Base-by-base conservation (phyloP, 2,329 filamentous ascomycete species). In the Taxawa tesnikishii region DNA sequence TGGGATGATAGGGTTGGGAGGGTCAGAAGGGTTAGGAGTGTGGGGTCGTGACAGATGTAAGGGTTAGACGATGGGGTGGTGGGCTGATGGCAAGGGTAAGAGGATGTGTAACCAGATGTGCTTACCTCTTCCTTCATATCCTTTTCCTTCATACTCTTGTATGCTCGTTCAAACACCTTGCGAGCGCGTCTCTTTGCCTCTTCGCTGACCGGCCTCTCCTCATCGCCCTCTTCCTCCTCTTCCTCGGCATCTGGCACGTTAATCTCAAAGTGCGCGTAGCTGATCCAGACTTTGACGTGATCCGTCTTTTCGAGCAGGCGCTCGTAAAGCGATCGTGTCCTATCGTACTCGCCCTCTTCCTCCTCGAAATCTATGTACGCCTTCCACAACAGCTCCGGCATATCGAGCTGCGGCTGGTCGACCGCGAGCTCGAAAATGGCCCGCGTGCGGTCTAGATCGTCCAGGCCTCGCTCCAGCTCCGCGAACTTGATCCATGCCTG, bases 211-310 rank as follows among this genome's bases (percentile, higher is more conserved):
- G 68, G 62, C 26, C 58, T 58, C 36, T 69, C 70, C 28, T 70
- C 68, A 59, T 78, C 60, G 14, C 70, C 65, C 8, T 63, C 60
- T 4, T 59, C 62, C 8, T 67, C 67, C 26, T 79, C 73, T 32
- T 74, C 73, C 13, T 72, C 66, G 9, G 65, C 71, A 36, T 93
- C 85, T 27, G 85, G 84, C 0, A 94, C 77, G 54, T 90, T 88
- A 63, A 96, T 83, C 59, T 98, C 90, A 51, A 98, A 96, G 55
- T 92, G 83, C n/a, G 90, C 90, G 60, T 88, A 98, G 55, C 83
- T 88, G 57, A 90, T 93, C 90, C 90, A 98, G 38, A 98, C 90
- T 67, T 96, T 98, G 66, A 94, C 85, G 52, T 98, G 90, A 50
- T 90, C 79, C n/a, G 90, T 94, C 74, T 92, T 94, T 49, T 83